These are phyloP conservation scores for Triangularia verruculosa DNA, from an alignment of 2,329 filamentous ascomycete species.

Conservation along the genomic window DNA sequence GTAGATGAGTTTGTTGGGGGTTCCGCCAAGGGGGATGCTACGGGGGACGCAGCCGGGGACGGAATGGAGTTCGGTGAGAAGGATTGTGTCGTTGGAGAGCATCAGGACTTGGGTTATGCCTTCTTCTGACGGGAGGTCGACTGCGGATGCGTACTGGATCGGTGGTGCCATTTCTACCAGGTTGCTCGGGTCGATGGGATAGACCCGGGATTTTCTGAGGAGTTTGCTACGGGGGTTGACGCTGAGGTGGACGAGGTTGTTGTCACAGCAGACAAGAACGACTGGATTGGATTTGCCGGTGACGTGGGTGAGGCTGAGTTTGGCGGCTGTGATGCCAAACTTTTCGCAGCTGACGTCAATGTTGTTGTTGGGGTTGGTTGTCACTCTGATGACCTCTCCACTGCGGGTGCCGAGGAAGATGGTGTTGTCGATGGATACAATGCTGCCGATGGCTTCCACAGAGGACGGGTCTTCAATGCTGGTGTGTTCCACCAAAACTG, in stretches of 20 bases:
- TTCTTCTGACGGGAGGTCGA: constrained; percentile 39
- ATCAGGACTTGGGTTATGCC: constrained; percentile 47
- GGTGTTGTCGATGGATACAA: constrained; percentile 20
- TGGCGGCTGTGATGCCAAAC: constrained; percentile 28
- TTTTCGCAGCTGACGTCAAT: constrained; percentile 27
- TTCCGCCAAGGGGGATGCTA: constrained; percentile 45
- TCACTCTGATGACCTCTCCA: constrained; percentile 48
- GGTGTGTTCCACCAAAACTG: constrained; percentile 7
- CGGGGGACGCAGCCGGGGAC: constrained; percentile 48
- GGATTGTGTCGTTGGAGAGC: constrained; percentile 47
- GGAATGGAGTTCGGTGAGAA: constrained; percentile 52
- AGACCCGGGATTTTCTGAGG: constrained; percentile 45
- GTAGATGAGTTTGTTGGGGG: constrained; percentile 53
- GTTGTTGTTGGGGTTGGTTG: neutral
- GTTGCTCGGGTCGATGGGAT: constrained; percentile 48
- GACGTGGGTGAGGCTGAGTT: constrained; percentile 21
- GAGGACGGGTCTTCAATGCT: constrained; percentile 33
- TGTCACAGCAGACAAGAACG: constrained; percentile 49
- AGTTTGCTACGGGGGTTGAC: constrained; percentile 32
- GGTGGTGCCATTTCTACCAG: constrained; percentile 38
- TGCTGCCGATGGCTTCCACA: constrained; percentile 36
- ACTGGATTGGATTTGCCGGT: constrained; percentile 26
- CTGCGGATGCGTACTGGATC: constrained; percentile 46
- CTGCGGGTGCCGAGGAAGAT: constrained; percentile 50
- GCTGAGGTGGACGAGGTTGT: constrained; percentile 41